Evolutionary conservation across 495 filamentous ascomycete species (phyloP).

Genomic region (Penicillium soppii): DNA sequence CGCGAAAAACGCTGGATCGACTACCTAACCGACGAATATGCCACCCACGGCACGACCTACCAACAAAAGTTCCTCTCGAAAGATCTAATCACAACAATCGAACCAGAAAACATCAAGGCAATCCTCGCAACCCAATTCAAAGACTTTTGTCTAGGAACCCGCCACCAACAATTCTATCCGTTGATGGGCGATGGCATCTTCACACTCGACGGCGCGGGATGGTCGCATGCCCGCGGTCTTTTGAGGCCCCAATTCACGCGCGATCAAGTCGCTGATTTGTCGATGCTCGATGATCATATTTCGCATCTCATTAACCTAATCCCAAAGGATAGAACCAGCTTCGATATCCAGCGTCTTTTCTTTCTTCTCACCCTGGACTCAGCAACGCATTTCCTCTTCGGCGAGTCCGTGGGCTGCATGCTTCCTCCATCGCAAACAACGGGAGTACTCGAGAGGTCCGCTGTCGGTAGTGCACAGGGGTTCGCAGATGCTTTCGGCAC

Average conservation of each 20-base stretch:
- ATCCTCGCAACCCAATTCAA: conserved; percentile 79
- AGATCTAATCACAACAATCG: conserved; percentile 54
- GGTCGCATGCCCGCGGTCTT: conserved; percentile 58
- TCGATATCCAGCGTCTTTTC: conserved; percentile 62
- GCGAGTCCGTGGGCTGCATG: conserved; percentile 51
- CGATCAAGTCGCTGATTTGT: conserved; percentile 49
- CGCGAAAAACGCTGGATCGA: conserved; percentile 36
- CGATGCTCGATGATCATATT: conserved; percentile 58
- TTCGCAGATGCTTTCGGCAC: conserved; percentile 49
- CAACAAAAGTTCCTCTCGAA: conserved; percentile 24
- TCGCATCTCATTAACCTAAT: conserved; percentile 49
- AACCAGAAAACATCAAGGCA: conserved; percentile 86
- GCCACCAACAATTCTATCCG: conserved; percentile 45
- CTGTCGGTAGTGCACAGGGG: conserved; percentile 36
- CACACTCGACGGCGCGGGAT: conserved; percentile 64
- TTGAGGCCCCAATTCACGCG: conserved; percentile 54
- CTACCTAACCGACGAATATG: conserved; percentile 29
- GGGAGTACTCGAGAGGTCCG: conserved; percentile 29
- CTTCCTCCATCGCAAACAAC: conserved; percentile 13
- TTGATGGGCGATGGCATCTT: conserved; percentile 66
- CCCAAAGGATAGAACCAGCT: conserved; percentile 44
- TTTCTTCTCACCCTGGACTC: conserved; percentile 64
- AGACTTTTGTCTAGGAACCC: conserved; percentile 55
- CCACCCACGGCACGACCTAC: conserved; percentile 37
- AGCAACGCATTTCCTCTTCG: conserved; percentile 68